Conservation (phyloP, 1,284 basidiomycete genomes). For the Apiotrichum akiyoshidainum region DNA sequence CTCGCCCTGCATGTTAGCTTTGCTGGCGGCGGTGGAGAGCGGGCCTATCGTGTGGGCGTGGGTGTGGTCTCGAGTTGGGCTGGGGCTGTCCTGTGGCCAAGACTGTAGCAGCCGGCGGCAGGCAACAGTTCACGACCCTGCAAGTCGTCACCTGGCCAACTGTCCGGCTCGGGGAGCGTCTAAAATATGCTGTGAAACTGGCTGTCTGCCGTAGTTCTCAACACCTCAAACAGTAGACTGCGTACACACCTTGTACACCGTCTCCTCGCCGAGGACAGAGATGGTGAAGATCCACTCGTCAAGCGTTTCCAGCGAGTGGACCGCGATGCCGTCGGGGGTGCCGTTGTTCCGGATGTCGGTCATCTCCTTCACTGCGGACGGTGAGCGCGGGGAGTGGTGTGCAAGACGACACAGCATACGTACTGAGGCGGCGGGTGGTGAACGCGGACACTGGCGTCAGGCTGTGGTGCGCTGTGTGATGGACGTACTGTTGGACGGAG, state of each 20-base stretch:
- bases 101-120: too few relatives aligned
- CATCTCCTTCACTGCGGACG: constrained; percentile 46
- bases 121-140: too few relatives aligned
- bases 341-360: constrained; percentile 43
- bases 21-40: background rate
- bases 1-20: constrained; percentile 33
- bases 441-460: background rate
- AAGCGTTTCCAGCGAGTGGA: constrained; percentile 36
- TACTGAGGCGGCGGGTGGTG: constrained; percentile 17
- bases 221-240: background rate
- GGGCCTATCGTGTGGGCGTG: too few relatives aligned
- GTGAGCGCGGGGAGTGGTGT: background rate
- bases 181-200: background rate
- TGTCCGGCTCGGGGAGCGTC: too few relatives aligned
- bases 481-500: too few relatives aligned
- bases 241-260: constrained; percentile 35
- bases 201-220: background rate
- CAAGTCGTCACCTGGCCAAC: too few relatives aligned
- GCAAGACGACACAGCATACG: background rate
- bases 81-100: too few relatives aligned
- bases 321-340: constrained; percentile 41
- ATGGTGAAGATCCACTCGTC: constrained; percentile 44
- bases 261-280: constrained; percentile 46
- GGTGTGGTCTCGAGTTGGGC: too few relatives aligned
- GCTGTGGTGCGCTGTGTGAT: too few relatives aligned